Evolutionary conservation across 2,329 filamentous ascomycete species (phyloP), one percentile per base, ranked within the genome.

Genomic region (Dactylellina haptotyla): DNA sequence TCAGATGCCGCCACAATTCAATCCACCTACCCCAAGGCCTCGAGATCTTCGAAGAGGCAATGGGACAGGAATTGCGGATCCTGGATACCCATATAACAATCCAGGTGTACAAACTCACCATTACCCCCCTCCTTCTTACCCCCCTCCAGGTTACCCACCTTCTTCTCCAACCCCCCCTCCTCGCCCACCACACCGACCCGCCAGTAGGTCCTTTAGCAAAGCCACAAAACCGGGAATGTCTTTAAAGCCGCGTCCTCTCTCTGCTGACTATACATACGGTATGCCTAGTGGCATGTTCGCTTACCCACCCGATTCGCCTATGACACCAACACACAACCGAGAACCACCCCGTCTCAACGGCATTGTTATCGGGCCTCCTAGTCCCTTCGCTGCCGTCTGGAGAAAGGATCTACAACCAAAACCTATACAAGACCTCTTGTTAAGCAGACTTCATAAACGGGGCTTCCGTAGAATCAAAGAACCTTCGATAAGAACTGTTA

Each of bases 141-240:
- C 48, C 26, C 48, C 10, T n/a, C 4, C 10, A 32, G 9, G 23
- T 9, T 8, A 9, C 20, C 41, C 41, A n/a, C 14, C 14, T 20
- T 20, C 18, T 20, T 20, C 18, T 45, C 48, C 48, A 10, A n/a
- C 12, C 18, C 48, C 48, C 2, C 18, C 48, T 32, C 48, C 26
- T 4, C 10, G 8, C 10, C 14, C 23, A 8, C 48, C 48, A 32
- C 26, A 54, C 30, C 50, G 16, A 39, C 50, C 5, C 3, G 16
- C n/a, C 16, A 54, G 50, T 26, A 54, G 18, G 39, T 54, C 50
- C 10, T 54, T 37, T 16, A 54, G 50, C 32, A 37, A 54, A 32
- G 18, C 50, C 14, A 26, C 30, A 16, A 50, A 25, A n/a, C 45
- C 45, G 4, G 23, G 10, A 26, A 32, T 20, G 2, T 16, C 18